A percentile compares a stretch with the other conserved stretches of the same genome.
Conservation (phyloP, 192 early-diverging fungal genomes). For the Coemansia sp. region DNA sequence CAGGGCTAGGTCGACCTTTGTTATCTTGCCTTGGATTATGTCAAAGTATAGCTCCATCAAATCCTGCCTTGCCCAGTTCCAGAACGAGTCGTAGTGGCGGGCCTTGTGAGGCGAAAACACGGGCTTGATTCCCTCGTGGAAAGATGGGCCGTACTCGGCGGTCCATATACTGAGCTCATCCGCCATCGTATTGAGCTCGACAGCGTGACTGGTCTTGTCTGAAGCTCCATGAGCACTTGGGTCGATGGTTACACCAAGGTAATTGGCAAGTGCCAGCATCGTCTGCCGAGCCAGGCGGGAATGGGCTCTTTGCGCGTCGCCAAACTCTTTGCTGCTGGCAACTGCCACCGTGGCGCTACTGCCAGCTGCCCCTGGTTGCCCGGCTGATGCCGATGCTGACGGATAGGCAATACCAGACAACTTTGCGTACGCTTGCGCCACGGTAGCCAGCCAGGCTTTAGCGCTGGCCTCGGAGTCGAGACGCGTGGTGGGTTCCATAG, state of each 20-base stretch:
- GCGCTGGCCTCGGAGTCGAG: conserved; percentile 72
- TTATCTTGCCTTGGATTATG: conserved; percentile 85
- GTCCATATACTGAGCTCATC: conserved; percentile 55
- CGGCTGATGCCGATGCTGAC: conserved; percentile 19
- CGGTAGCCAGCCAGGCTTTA: conserved; percentile 74
- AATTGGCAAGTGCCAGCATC: conserved; percentile 72
- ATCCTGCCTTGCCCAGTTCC: conserved; percentile 85
- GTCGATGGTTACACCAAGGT: conserved; percentile 77
- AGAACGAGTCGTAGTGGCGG: conserved; percentile 90
- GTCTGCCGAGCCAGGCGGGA: conserved; percentile 68
- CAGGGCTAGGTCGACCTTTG: conserved; percentile 62
- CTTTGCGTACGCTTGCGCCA: conserved; percentile 71
- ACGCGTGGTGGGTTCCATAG: conserved; percentile 82
- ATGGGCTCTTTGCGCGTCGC: conserved; percentile 68
- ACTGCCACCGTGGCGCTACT: conserved; percentile 62
- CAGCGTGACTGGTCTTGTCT: conserved; percentile 59
- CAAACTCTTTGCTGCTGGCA: conserved; percentile 83
- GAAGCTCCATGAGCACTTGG: conserved; percentile 61
- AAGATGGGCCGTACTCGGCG: conserved; percentile 89
- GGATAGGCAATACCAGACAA: conserved; percentile 60
- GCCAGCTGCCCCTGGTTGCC: conserved; percentile 58
- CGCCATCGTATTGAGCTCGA: conserved; percentile 67
- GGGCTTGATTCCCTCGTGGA: conserved; percentile 83
- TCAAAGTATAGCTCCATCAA: conserved; percentile 81
- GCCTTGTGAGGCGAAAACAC: conserved; percentile 79